Conservation (phyloP, 306 rosid genomes). For the Begonia peltatifolia region DNA sequence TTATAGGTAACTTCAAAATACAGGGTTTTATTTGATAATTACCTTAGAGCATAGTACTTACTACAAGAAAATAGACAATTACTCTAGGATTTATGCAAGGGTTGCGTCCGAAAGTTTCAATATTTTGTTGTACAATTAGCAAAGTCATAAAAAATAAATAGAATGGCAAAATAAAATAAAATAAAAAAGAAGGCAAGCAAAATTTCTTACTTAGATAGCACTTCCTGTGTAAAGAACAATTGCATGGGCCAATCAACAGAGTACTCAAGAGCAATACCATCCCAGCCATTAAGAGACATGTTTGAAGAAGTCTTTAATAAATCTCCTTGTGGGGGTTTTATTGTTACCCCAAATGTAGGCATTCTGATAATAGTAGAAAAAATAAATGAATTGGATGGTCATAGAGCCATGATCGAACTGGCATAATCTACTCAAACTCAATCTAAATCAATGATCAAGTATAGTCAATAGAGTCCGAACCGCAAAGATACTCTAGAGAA, state of each 20-base stretch:
- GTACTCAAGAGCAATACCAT: conserved; percentile 89
- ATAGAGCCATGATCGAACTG: conserved; percentile 15
- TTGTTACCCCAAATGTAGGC: conserved; percentile 76
- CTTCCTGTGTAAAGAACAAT: conserved; percentile 89
- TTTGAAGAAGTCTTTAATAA: conserved; percentile 51
- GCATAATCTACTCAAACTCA: not conserved
- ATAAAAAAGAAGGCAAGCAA: not conserved
- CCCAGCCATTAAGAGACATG: conserved; percentile 80
- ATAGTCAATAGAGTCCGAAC: conserved; percentile 22
- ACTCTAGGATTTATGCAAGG: no score
- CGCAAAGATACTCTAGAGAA: conserved; percentile 77
- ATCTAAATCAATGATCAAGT: no score
- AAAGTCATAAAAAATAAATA: no score
- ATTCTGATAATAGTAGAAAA: conserved; percentile 40
- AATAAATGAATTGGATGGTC: conserved; percentile 8
- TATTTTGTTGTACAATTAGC: no score
- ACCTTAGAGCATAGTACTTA: no score
- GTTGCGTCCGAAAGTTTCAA: no score
- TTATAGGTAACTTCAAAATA: no score
- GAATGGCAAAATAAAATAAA: no score
- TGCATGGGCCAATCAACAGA: conserved; percentile 95
- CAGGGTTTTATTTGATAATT: no score
- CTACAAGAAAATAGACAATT: no score
- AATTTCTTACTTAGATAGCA: conserved; percentile 75
- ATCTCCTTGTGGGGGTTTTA: conserved; percentile 58